Base-by-base conservation (phyloP, 2,329 filamentous ascomycete genomes). In the Pseudonectria buxi region DNA sequence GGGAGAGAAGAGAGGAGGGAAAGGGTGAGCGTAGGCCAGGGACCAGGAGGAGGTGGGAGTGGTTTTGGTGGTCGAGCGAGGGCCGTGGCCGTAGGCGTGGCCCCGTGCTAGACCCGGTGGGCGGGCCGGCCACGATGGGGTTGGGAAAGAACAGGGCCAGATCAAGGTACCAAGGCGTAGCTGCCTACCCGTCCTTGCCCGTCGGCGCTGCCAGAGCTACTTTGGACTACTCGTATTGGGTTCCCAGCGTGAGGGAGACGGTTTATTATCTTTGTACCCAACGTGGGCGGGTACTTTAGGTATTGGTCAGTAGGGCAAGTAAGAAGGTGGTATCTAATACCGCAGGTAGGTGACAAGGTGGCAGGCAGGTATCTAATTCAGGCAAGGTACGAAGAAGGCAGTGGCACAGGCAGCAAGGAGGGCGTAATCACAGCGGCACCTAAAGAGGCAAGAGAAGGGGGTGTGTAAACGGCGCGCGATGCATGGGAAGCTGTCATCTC, bases 1-100 rank as follows among this genome's bases (percentile, higher is more conserved):
- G 35, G 33, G 44, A 51, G 49, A 45, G 41, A 50, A 47, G 44
- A 47, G 44, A 45, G 41, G 40, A 44, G 46, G 43, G 44, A 40
- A 45, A 46, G 40, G 42, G 43, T 39, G 44, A 47, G 41, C 40
- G 39, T 44, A 55, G 44, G 42, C 33, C 41, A 41, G 41, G 44
- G 46, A 41, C 42, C 40, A 49, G 46, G 34, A 46, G 46, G 43
- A 46, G 39, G 45, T 45, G 46, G 36, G 44, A 41, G 42, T 46
- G 37, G 36, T 27, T 35, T 50, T 50, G 40, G 39, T 40, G 26
- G 34, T 40, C 26, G 32, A 40, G 32, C 27, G 35, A 37, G 37
- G 41, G 32, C 37, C 33, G 37, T 37, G 33, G 39, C 35, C 26
- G 39, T 41, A 34, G 26, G 31, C 28, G 32, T 41, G 22, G 18